phyloP scores from a whole-genome alignment of 495 filamentous ascomycete genomes.

The Thermothielavioides terrestris region DNA sequence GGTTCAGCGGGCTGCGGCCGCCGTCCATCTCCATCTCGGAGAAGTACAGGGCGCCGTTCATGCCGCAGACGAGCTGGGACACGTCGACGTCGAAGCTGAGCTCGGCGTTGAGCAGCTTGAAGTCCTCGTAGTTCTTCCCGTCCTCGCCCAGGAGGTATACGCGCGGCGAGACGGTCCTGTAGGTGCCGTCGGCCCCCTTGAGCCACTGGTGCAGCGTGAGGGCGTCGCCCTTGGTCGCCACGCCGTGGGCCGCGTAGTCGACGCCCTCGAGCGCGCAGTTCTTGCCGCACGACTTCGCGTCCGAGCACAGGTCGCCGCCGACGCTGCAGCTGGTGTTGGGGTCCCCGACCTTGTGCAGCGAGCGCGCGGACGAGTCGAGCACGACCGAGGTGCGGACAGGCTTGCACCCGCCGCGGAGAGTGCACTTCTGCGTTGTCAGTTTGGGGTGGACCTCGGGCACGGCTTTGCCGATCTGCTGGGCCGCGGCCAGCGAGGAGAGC shows the following conservation, averaged over 20 bases:
- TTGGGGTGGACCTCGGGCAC: conserved; percentile 49
- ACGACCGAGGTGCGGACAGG: conserved; percentile 45
- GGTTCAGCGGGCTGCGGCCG: conserved; percentile 46
- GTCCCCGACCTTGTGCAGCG: conserved; percentile 16
- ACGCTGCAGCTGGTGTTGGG: conserved; percentile 25
- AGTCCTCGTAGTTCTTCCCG: conserved; percentile 49
- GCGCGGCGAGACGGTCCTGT: conserved; percentile 39
- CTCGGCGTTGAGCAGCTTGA: conserved; percentile 51
- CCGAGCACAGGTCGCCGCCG: conserved; percentile 45
- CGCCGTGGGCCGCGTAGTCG: conserved; percentile 39
- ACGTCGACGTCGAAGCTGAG: conserved; percentile 58
- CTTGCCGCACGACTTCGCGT: conserved; percentile 36
- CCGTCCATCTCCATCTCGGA: conserved; percentile 54
- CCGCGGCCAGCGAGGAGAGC: too few relatives aligned
- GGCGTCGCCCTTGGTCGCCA: conserved; percentile 35
- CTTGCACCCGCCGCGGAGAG: conserved; percentile 43
- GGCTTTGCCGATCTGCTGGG: too few relatives aligned
- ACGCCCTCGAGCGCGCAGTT: conserved; percentile 47
- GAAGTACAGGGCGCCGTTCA: conserved; percentile 61
- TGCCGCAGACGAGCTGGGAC: conserved; percentile 52
- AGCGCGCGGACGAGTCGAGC: conserved; percentile 43
- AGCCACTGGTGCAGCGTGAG: conserved; percentile 42
- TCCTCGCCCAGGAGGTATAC: conserved; percentile 51
- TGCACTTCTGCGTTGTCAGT: conserved; percentile 50
- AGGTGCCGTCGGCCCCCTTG: too few relatives aligned